These are phyloP conservation scores for Podaxis sp. DNA, from an alignment of 768 basidiomycete species.

Conservation along the genomic window DNA sequence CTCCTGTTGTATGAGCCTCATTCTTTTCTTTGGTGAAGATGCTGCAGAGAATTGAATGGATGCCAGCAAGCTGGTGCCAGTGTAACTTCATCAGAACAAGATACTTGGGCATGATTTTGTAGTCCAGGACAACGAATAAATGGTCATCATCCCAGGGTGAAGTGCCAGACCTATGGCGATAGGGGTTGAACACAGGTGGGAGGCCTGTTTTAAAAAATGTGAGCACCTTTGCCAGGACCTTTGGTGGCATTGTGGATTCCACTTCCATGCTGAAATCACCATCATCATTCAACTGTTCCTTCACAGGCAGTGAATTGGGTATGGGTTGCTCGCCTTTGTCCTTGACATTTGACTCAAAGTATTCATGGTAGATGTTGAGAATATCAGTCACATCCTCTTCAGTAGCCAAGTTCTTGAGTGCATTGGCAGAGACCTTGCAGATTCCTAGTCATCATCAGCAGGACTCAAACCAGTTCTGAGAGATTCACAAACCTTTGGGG, in stretches of 20 bases:
- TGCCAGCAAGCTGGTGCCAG: constrained; percentile 24
- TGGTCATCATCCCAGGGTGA: background rate
- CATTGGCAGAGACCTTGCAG: background rate
- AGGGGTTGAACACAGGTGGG: background rate
- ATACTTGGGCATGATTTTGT: background rate
- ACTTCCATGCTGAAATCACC: background rate
- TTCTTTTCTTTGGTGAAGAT: constrained; percentile 1
- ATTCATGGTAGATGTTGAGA: background rate
- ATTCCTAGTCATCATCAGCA: background rate
- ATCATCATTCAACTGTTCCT: background rate
- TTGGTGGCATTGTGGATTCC: background rate
- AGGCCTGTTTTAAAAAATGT: background rate
- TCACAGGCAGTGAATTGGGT: background rate
- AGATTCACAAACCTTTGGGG: background rate
- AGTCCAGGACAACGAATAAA: background rate
- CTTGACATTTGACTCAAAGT: background rate
- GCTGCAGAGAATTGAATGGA: constrained; percentile 16
- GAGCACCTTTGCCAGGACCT: background rate
- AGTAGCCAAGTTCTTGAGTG: background rate
- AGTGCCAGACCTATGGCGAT: background rate
- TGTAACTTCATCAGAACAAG: constrained; percentile 7
- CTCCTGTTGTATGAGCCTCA: constrained; percentile 2
- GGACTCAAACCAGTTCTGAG: background rate
- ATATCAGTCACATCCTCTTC: constrained; percentile 1
- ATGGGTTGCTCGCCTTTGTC: background rate